Conservation (phyloP, 129 eudicot genomes). For the Chrysanthemum lavandulifolium region DNA sequence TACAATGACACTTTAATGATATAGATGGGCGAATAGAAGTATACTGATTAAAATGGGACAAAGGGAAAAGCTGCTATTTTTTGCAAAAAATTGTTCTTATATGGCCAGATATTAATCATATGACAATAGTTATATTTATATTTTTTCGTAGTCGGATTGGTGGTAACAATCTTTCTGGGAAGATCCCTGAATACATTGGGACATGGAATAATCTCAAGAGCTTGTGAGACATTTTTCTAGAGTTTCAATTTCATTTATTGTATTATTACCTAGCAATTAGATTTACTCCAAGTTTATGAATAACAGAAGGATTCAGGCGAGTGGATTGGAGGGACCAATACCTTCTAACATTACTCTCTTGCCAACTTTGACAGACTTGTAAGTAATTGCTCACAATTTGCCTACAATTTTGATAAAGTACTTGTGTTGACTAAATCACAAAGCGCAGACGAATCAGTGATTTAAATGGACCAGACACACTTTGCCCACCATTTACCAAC, state of each 20-base stretch:
- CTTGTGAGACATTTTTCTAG: constrained; percentile 41
- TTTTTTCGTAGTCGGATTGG: constrained; percentile 46
- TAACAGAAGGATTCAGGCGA: constrained; percentile 77
- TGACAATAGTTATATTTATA: background rate
- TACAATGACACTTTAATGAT: too few relatives aligned
- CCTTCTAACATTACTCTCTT: constrained; percentile 56
- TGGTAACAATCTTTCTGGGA: constrained; percentile 66
- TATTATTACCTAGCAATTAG: background rate
- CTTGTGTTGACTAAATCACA: constrained; percentile 2
- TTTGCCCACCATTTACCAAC: constrained; percentile 44
- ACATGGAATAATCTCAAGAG: constrained; percentile 44
- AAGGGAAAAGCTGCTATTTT: too few relatives aligned
- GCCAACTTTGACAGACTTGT: constrained; percentile 56
- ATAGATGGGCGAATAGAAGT: too few relatives aligned
- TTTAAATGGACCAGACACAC: constrained; percentile 45
- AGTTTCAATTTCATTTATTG: background rate
- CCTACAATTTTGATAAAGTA: constrained; percentile 25
- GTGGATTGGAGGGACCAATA: constrained; percentile 76
- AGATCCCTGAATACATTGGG: constrained; percentile 65
- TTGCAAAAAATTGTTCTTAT: background rate
- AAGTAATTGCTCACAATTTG: too few relatives aligned
- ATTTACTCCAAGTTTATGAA: constrained; percentile 38
- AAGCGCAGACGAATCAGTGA: constrained; percentile 70
- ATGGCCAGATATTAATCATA: background rate
- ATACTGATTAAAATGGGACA: too few relatives aligned